These are phyloP conservation scores for Coemansia biformis DNA, from an alignment of 192 early-diverging fungal genomes.

Conservation along the genomic window DNA sequence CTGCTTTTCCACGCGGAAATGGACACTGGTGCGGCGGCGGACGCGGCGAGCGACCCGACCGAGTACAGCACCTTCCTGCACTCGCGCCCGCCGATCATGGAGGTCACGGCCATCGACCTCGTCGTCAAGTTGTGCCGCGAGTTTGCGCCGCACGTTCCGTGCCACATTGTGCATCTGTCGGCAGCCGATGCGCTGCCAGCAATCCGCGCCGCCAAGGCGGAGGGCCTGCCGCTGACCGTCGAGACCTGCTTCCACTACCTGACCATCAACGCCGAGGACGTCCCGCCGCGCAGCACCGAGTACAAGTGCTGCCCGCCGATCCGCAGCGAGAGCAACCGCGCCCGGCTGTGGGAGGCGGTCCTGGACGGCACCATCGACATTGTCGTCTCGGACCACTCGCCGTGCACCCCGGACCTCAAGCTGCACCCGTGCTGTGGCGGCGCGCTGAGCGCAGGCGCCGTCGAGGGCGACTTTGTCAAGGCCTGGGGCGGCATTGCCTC, in stretches of 20 bases:
- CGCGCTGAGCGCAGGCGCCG: constrained; percentile 13
- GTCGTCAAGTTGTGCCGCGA: constrained; percentile 65
- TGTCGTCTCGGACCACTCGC: constrained; percentile 79
- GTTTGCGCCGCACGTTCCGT: constrained; percentile 60
- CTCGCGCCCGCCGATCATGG: constrained; percentile 66
- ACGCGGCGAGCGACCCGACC: constrained; percentile 50
- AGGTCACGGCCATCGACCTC: constrained; percentile 68
- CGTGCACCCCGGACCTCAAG: constrained; percentile 74
- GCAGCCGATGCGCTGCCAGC: constrained; percentile 67
- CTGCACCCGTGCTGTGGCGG: constrained; percentile 50
- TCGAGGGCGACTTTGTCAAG: constrained; percentile 70
- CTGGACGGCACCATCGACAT: constrained; percentile 75
- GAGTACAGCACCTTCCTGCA: constrained; percentile 63
- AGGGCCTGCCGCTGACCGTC: constrained; percentile 66
- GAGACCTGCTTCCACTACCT: constrained; percentile 85
- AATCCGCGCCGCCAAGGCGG: constrained; percentile 64
- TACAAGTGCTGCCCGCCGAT: constrained; percentile 86
- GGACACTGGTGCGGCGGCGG: constrained; percentile 33
- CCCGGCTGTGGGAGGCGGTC: constrained; percentile 66
- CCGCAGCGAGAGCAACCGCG: constrained; percentile 62
- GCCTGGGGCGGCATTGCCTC: constrained; percentile 82
- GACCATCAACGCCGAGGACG: constrained; percentile 59
- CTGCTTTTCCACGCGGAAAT: constrained; percentile 80
- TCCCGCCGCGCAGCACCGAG: constrained; percentile 67
- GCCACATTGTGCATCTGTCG: constrained; percentile 81